phyloP scores from a whole-genome alignment of 1,139 yeast species.

The Candida anutae region DNA sequence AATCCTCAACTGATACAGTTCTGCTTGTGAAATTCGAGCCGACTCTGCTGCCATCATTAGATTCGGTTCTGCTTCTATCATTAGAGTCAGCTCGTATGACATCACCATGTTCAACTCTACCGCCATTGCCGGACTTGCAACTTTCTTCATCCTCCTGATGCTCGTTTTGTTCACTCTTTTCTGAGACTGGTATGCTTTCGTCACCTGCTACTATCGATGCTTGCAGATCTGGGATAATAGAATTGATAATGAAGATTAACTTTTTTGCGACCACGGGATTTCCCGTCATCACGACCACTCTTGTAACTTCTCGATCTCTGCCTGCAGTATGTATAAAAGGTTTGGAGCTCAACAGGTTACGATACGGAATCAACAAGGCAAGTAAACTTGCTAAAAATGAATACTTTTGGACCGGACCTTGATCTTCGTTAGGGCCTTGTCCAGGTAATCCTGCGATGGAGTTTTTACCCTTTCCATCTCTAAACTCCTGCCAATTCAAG shows the following conservation, averaged over 20 bases:
- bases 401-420: too few relatives aligned
- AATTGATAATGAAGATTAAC: conserved; percentile 46
- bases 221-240: conserved; percentile 14
- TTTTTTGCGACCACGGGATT: conserved; percentile 58
- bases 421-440: too few relatives aligned
- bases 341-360: conserved; percentile 25
- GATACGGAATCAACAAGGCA: conserved; percentile 34
- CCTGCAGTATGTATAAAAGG: conserved; percentile 18
- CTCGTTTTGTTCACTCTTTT: too few relatives aligned
- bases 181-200: too few relatives aligned
- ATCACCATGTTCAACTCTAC: too few relatives aligned
- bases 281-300: conserved; percentile 52
- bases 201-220: not conserved
- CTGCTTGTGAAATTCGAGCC: not conserved
- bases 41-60: not conserved
- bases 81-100: too few relatives aligned
- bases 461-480: conserved; percentile 32
- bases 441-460: not conserved
- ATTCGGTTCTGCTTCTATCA: not conserved
- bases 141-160: not conserved
- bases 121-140: too few relatives aligned
- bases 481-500: conserved; percentile 54
- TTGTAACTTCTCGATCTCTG: conserved; percentile 24
- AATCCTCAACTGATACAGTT: not conserved
- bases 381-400: conserved; percentile 41